Evolutionary conservation across 495 filamentous ascomycete genomes (phyloP).

Genomic region (Penicillium flavigenum): DNA sequence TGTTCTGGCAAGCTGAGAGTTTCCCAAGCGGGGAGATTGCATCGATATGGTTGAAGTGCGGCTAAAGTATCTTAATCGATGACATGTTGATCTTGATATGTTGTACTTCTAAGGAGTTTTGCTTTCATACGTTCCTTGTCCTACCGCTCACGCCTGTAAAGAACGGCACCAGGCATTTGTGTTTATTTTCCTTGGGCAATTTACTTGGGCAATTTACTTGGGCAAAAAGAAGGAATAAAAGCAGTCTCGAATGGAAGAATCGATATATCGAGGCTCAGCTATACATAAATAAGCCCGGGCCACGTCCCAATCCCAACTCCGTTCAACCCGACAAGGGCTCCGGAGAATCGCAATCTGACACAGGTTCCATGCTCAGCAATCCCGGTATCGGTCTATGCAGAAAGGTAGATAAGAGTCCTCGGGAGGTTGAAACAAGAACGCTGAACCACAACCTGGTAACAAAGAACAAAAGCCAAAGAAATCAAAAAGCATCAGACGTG

Average conservation of each 20-base stretch:
- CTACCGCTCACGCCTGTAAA: too few species aligned
- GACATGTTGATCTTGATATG: too few species aligned
- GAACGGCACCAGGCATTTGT: too few species aligned
- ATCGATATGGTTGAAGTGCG: too few species aligned
- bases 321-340: not conserved
- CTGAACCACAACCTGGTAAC: not conserved
- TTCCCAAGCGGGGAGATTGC: too few species aligned
- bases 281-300: not conserved
- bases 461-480: not conserved
- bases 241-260: not conserved
- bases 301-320: not conserved
- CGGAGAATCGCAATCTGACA: not conserved
- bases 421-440: not conserved
- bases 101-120: too few species aligned
- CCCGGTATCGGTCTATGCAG: not conserved
- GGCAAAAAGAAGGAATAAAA: not conserved
- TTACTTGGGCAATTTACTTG: too few species aligned
- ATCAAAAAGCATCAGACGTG: not conserved
- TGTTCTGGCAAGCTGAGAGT: too few species aligned
- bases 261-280: constrained; percentile 1
- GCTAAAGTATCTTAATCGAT: too few species aligned
- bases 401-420: not conserved
- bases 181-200: too few species aligned
- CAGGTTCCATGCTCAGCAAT: not conserved
- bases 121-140: too few species aligned